Base-by-base conservation (phyloP, 441 rosid genomes). In the Syzygium syzygioides region DNA sequence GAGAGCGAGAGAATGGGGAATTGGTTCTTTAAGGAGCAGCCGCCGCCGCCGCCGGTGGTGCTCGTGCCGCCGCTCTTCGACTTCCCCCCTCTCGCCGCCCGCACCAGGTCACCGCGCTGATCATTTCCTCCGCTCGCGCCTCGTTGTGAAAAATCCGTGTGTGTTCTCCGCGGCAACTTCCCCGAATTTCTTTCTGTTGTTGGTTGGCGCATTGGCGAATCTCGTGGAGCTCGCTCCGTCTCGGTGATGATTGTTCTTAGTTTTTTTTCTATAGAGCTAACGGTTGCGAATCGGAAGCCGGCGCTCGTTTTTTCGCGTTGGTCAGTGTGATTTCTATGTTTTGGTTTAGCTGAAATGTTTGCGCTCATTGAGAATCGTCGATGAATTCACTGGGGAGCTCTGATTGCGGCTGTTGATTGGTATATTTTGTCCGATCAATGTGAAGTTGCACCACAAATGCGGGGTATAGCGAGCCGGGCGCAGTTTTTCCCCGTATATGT, bases 61-160 rank as follows among this genome's bases (percentile, higher is more conserved):
- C 94, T 98, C 37, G 99, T 98, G 28, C 99, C 99, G 55, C 98
- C 98, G 18, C 97, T 96, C 88, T 96, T 96, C 89, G 99, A 96
- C 87, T 97, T 94, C 91, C 99, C 98, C 53, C 99, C 99, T 26
- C 95, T 97, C 59, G 96, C 97, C 28, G 97, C 97, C 71, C 99
- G 99, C 71, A 94, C 91, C 92, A 94, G 99, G 98, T 95, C 64
- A n/a, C 79, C 17, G 30, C 48, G 80, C 85, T 83, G 85, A 17
- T 34, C 66, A 25, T 45, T 15, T 71, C 34, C 71, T 62, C 57
- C 19, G 6, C 48, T 60, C 62, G 15, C 57, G 25, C 28, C 32
- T 64, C 48, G 56, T 89, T 87, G 30, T 50, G 60, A 45, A 23
- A 17, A 19, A 0, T 17, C 37, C 32, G 45, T 41, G 45, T 86